Evolutionary conservation across 164 flowering plant genomes (phyloP).

Genomic region (Chimonanthus salicifolius): DNA sequence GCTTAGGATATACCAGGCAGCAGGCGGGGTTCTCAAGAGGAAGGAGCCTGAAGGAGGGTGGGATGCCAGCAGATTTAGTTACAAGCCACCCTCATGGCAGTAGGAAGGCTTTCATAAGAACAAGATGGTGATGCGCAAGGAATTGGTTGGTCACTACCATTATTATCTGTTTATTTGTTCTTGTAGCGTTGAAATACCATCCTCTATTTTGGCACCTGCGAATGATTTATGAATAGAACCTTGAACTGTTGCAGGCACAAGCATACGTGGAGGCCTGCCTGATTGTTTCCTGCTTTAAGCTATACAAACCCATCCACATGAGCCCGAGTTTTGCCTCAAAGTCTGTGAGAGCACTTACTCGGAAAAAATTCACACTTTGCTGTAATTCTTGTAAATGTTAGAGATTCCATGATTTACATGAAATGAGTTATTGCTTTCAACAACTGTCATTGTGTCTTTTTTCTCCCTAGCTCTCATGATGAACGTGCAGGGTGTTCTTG

Average conservation of each 20-base stretch:
- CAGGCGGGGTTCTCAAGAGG: conserved; percentile 41
- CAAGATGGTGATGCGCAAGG: conserved; percentile 8
- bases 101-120: conserved; percentile 17
- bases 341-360: conserved; percentile 1
- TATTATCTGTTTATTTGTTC: not conserved
- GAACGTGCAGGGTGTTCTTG: not conserved
- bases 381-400: conserved; percentile 15
- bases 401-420: conserved; percentile 5
- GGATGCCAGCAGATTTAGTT: conserved; percentile 39
- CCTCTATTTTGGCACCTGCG: conserved; percentile 1
- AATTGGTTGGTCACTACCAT: conserved; percentile 21
- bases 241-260: conserved; percentile 9
- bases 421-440: conserved; percentile 2
- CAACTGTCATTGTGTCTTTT: not conserved
- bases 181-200: not conserved
- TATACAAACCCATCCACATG: not conserved
- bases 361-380: not conserved
- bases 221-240: conserved; percentile 2
- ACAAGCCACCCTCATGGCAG: conserved; percentile 57
- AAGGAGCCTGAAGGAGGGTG: conserved; percentile 62
- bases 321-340: conserved; percentile 5
- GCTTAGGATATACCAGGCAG: conserved; percentile 46
- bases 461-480: conserved; percentile 2
- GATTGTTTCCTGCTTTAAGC: not conserved
- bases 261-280: not conserved